Percentiles rank a stretch among this genome's conserved stretches.
phyloP scores from a whole-genome alignment of 768 basidiomycete species.

The Naganishia friedmannii region DNA sequence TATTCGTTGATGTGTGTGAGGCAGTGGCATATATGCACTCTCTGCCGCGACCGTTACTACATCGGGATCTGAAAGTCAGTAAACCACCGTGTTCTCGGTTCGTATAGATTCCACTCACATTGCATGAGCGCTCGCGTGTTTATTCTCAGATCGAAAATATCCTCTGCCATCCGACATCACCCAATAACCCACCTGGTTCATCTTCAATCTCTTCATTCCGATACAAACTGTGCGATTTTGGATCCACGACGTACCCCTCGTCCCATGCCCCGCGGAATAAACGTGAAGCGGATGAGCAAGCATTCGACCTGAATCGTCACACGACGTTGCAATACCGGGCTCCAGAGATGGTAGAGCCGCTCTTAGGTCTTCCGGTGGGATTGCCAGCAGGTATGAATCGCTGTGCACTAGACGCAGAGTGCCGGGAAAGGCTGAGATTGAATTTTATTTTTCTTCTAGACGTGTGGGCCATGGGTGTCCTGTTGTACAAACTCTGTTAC shows the following conservation, averaged over 20 bases:
- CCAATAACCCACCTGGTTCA: constrained; percentile 13
- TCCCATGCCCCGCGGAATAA: constrained; percentile 68
- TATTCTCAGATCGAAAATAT: constrained; percentile 81
- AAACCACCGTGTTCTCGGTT: neutral
- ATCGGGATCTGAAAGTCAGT: constrained; percentile 81
- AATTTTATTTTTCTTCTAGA: constrained; percentile 54
- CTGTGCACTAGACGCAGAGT: neutral
- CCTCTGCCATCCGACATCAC: constrained; percentile 54
- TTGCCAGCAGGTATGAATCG: constrained; percentile 46
- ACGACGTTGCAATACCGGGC: constrained; percentile 96
- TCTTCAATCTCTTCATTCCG: constrained; percentile 61
- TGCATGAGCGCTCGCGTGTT: neutral
- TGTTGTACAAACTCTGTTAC: constrained; percentile 97
- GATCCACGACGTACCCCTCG: constrained; percentile 76
- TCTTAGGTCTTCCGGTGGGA: constrained; percentile 49
- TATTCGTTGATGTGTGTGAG: constrained; percentile 96
- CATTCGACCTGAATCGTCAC: constrained; percentile 86
- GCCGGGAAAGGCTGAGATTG: too few relatives aligned
- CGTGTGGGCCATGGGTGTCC: constrained; percentile 94
- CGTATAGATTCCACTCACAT: neutral
- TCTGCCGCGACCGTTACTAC: constrained; percentile 80
- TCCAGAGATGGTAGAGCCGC: constrained; percentile 91
- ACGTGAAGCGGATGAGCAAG: constrained; percentile 79
- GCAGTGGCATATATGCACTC: constrained; percentile 96
- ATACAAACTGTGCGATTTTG: constrained; percentile 97